phyloP scores from a whole-genome alignment of 768 basidiomycete species.

The Cystobasidium ongulense region DNA sequence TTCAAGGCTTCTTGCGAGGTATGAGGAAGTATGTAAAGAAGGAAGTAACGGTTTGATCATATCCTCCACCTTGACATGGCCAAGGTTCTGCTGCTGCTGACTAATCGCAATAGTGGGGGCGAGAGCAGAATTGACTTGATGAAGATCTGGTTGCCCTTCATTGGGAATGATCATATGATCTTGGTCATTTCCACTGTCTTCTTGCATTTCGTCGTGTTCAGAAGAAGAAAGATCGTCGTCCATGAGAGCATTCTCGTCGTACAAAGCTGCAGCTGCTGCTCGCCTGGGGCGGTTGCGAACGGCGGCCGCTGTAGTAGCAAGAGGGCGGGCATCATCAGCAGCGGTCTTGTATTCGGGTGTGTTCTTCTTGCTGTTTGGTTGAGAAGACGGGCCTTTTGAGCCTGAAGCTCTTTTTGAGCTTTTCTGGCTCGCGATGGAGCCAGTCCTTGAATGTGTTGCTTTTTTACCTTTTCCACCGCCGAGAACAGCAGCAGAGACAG shows the following conservation, averaged over 20 bases:
- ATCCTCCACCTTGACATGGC: background rate
- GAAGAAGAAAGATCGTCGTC: background rate
- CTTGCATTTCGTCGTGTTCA: background rate
- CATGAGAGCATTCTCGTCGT: background rate
- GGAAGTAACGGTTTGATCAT: background rate
- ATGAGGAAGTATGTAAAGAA: background rate
- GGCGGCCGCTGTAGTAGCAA: background rate
- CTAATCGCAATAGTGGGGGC: background rate
- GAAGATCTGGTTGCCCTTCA: background rate
- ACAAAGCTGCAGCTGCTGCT: background rate
- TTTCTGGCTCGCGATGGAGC: background rate
- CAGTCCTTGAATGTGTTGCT: background rate
- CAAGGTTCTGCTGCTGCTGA: background rate
- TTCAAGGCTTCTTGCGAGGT: background rate
- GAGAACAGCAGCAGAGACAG: background rate
- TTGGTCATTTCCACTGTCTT: background rate
- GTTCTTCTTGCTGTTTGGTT: background rate
- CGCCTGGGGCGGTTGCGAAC: background rate
- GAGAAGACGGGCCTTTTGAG: background rate
- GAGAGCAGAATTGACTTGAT: background rate
- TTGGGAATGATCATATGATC: background rate
- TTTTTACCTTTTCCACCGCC: background rate
- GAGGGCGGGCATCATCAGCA: background rate
- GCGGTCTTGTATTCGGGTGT: background rate
- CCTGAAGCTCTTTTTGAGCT: background rate